These are phyloP conservation scores for Sugiyamaella paludigena DNA, from an alignment of 1,139 yeast species.

Conservation along the genomic window DNA sequence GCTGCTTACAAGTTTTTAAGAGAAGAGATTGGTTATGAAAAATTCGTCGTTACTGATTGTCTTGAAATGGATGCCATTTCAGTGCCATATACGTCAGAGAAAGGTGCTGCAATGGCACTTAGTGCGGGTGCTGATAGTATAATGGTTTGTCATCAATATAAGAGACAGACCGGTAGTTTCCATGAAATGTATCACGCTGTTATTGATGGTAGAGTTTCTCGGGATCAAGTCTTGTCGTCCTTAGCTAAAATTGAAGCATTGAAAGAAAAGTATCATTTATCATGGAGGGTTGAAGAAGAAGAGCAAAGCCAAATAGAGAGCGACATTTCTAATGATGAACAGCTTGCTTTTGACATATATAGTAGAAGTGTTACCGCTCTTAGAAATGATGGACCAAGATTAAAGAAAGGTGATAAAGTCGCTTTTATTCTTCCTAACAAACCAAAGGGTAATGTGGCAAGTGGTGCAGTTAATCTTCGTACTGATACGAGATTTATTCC, in stretches of 20 bases:
- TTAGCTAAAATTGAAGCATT: conserved; percentile 45
- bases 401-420: conserved; percentile 18
- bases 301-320: conserved; percentile 32
- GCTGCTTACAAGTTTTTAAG: conserved; percentile 48
- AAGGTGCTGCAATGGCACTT: conserved; percentile 56
- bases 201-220: conserved; percentile 48
- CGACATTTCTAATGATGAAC: neutral
- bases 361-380: conserved; percentile 16
- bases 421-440: conserved; percentile 19
- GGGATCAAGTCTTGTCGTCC: conserved; percentile 44
- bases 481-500: conserved; percentile 17
- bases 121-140: conserved; percentile 61
- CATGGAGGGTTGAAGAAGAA: conserved; percentile 42
- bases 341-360: conserved; percentile 10
- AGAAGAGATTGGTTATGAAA: conserved; percentile 49
- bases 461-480: conserved; percentile 21
- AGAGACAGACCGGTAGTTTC: conserved; percentile 53
- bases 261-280: conserved; percentile 42
- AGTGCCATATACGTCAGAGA: conserved; percentile 56
- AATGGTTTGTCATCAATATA: conserved; percentile 54
- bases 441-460: conserved; percentile 14
- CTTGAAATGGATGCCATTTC: conserved; percentile 59
- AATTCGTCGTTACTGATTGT: conserved; percentile 58
- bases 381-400: conserved; percentile 10
- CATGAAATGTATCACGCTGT: conserved; percentile 50